phyloP scores from a whole-genome alignment of 768 basidiomycete species.

The Clathrus columnatus region DNA sequence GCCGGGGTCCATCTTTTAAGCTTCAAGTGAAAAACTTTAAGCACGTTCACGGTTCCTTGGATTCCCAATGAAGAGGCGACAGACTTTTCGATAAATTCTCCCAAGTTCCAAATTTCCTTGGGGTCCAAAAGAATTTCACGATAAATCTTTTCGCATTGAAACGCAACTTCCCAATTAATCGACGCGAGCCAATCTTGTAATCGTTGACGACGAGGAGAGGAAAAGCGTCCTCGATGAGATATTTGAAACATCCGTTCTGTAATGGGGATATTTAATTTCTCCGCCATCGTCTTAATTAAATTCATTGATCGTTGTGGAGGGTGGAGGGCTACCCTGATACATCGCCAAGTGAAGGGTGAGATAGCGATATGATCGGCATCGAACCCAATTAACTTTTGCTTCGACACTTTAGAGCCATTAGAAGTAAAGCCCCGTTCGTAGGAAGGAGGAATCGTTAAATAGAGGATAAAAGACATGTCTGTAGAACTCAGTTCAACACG shows the following conservation, averaged over 20 bases:
- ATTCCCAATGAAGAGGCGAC: slow-evolving; percentile 34
- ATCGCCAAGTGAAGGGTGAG: not conserved
- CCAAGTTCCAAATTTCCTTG: slow-evolving; percentile 39
- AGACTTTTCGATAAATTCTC: slow-evolving; percentile 27
- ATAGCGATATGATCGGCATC: not conserved
- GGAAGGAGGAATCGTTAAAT: not conserved
- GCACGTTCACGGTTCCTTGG: slow-evolving; percentile 9
- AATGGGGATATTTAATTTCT: not conserved
- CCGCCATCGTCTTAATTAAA: not conserved
- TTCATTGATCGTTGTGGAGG: not conserved
- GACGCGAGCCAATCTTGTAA: slow-evolving; percentile 26
- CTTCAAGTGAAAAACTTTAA: not conserved
- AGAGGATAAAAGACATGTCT: not conserved
- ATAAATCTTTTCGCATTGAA: slow-evolving; percentile 43
- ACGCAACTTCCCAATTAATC: slow-evolving; percentile 44
- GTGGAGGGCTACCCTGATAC: not conserved
- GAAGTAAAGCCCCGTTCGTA: not conserved
- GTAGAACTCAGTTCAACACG: not conserved
- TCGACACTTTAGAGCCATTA: not conserved
- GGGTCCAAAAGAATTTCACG: slow-evolving; percentile 35
- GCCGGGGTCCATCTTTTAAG: not conserved
- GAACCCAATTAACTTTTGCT: not conserved
- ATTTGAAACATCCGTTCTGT: slow-evolving; percentile 11
- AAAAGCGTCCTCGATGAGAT: slow-evolving; percentile 39
- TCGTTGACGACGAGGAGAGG: slow-evolving; percentile 22